Percentiles rank a stretch among this genome's conserved stretches.
Evolutionary conservation across 345 rosid species (phyloP).

Genomic region (Syzygium aqueum): DNA sequence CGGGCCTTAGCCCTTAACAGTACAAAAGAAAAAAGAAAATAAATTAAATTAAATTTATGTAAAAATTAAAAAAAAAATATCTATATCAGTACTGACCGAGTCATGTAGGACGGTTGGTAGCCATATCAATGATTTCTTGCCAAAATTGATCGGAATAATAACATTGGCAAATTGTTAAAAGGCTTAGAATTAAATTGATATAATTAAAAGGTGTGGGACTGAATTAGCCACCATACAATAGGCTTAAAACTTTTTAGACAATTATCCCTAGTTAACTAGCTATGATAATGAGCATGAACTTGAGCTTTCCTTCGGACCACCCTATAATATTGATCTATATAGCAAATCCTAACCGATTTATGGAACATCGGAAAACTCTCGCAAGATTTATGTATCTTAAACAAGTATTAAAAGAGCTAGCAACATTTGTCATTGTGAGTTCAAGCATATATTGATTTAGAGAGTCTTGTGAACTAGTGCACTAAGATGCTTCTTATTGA

Average conservation of each 20-base stretch:
- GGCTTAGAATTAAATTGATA: neutral
- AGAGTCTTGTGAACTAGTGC: neutral
- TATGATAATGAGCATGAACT: neutral
- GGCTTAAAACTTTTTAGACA: neutral
- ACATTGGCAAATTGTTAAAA: neutral
- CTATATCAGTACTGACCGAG: fast-evolving
- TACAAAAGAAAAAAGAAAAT: neutral
- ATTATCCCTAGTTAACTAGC: neutral
- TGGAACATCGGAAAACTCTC: neutral
- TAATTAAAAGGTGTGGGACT: neutral
- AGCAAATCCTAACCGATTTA: neutral
- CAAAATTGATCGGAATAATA: neutral
- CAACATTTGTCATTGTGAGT: neutral
- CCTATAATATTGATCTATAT: neutral
- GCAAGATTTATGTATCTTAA: neutral
- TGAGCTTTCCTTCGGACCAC: neutral
- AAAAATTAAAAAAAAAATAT: neutral
- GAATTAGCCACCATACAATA: neutral
- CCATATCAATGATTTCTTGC: fast-evolving
- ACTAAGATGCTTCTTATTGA: neutral
- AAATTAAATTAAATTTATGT: no score
- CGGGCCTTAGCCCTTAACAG: neutral
- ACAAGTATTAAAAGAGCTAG: neutral
- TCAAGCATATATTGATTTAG: neutral
- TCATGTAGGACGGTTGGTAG: fast-evolving